Conservation (phyloP, 768 basidiomycete genomes). For the Heimioporus sp. region DNA sequence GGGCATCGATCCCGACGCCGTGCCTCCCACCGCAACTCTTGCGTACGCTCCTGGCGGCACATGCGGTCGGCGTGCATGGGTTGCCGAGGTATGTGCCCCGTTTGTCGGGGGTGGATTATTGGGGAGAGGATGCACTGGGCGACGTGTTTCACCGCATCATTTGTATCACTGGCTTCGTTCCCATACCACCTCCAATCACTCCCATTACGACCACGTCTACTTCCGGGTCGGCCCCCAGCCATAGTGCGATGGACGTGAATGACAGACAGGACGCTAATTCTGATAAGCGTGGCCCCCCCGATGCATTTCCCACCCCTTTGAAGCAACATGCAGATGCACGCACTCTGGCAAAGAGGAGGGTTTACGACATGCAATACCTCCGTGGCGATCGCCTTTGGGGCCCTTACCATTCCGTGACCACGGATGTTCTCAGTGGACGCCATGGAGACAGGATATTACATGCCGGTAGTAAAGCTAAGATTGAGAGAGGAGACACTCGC, state of each 20-base stretch:
- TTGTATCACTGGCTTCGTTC: conserved; percentile 43
- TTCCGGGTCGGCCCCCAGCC: background rate
- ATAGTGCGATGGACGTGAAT: background rate
- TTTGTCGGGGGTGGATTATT: conserved; percentile 18
- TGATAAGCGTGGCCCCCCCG: background rate
- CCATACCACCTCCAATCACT: conserved; percentile 20
- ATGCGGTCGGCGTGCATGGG: conserved; percentile 21
- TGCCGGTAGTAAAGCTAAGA: background rate
- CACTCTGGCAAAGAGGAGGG: conserved; percentile 25
- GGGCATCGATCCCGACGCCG: conserved; percentile 13
- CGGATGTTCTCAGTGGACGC: background rate
- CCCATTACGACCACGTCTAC: background rate
- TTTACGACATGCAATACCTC: conserved; percentile 32
- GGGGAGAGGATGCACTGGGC: conserved; percentile 30
- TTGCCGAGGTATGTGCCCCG: conserved; percentile 8
- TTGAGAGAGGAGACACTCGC: background rate
- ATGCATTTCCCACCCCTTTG: conserved; percentile 10
- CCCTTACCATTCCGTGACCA: conserved; percentile 21
- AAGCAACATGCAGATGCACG: conserved; percentile 25
- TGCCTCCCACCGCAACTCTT: conserved; percentile 35
- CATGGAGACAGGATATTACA: background rate
- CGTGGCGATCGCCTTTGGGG: conserved; percentile 29
- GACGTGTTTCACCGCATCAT: conserved; percentile 42
- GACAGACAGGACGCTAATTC: background rate
- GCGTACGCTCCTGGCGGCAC: conserved; percentile 21